Evolutionary conservation across 2,329 filamentous ascomycete species (phyloP).

Genomic region (Orbilia quercus): DNA sequence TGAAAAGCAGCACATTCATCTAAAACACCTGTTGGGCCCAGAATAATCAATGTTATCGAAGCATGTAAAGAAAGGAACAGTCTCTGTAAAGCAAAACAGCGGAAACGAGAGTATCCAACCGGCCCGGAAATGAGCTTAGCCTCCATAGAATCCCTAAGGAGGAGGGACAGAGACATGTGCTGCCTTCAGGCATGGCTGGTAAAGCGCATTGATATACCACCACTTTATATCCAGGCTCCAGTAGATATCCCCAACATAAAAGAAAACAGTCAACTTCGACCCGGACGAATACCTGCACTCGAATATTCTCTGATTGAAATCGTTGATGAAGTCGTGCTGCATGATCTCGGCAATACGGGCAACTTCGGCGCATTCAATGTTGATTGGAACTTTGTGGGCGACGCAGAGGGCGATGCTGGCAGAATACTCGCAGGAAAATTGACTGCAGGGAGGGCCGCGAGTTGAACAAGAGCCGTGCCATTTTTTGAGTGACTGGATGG

Average conservation of each 20-base stretch:
- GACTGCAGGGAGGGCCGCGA: constrained; percentile 16
- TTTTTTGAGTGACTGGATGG: constrained; percentile 17
- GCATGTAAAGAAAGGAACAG: too few species aligned
- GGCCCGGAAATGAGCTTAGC: too few species aligned
- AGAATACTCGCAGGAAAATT: constrained; percentile 12
- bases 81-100: too few species aligned
- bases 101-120: too few species aligned
- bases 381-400: constrained; percentile 1
- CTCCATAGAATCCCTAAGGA: background rate
- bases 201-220: constrained; percentile 40
- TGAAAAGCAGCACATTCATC: too few species aligned
- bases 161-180: constrained; percentile 23
- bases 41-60: too few species aligned
- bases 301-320: constrained; percentile 4
- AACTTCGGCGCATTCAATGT: constrained; percentile 36
- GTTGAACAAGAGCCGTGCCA: constrained; percentile 33
- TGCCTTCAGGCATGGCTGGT: constrained; percentile 13
- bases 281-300: constrained; percentile 13
- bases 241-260: constrained; percentile 19
- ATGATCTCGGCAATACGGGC: constrained; percentile 36
- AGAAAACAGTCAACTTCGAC: constrained; percentile 3
- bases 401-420: constrained; percentile 38
- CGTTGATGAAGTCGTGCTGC: constrained; percentile 11
- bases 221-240: constrained; percentile 33
- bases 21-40: too few species aligned